Percentiles rank a stretch among this genome's conserved stretches.
Conservation (phyloP, 257 asterid species). For the Datura wrightii region DNA sequence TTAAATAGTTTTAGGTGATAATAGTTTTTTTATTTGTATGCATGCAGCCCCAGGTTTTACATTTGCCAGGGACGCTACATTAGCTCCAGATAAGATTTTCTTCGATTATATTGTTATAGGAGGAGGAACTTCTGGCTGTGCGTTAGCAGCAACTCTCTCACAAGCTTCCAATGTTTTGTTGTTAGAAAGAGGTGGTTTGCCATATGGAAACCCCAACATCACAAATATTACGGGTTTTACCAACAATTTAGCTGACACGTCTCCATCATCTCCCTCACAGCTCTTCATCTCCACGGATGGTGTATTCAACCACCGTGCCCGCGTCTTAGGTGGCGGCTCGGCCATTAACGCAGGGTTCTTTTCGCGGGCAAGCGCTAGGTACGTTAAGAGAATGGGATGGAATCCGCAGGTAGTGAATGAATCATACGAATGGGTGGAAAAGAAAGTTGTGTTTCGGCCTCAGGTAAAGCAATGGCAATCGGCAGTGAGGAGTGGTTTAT, state of each 20-base stretch:
- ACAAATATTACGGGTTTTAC: conserved; percentile 48
- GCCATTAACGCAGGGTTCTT: conserved; percentile 86
- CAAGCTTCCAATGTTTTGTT: conserved; percentile 56
- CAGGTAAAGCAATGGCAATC: conserved; percentile 61
- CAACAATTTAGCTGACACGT: conserved; percentile 47
- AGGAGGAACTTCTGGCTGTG: conserved; percentile 88
- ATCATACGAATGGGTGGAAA: conserved; percentile 83
- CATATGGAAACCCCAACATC: conserved; percentile 66
- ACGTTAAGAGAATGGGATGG: conserved; percentile 58
- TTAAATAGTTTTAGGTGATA: neutral
- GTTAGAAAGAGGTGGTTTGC: conserved; percentile 82
- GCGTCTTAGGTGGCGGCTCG: conserved; percentile 79
- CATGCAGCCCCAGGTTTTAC: conserved; percentile 63
- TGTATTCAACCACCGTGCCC: conserved; percentile 75
- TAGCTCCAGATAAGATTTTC: conserved; percentile 48
- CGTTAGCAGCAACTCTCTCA: conserved; percentile 80
- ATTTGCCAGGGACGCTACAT: conserved; percentile 66
- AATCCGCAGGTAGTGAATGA: conserved; percentile 52
- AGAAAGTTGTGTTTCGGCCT: conserved; percentile 68
- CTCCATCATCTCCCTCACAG: conserved; percentile 68
- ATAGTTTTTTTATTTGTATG: neutral
- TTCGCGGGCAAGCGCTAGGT: conserved; percentile 55
- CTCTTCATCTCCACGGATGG: conserved; percentile 79
- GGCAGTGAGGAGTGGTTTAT: conserved; percentile 69
- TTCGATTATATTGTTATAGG: conserved; percentile 80